phyloP scores from a whole-genome alignment of 768 basidiomycete species.

The Pleurotus platypus region DNA sequence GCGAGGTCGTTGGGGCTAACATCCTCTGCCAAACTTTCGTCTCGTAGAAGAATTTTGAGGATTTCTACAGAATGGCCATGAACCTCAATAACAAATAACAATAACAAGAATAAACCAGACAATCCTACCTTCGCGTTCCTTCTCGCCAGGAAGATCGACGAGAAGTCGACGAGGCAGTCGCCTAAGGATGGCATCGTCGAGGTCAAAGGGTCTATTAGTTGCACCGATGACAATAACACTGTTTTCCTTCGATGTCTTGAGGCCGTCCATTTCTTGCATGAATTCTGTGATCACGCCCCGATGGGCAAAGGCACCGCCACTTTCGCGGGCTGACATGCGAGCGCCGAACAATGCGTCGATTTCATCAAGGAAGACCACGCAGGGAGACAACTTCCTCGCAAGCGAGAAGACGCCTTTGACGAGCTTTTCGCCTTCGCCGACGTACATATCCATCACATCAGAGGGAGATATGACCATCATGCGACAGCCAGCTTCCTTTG shows the following conservation, averaged over 20 bases:
- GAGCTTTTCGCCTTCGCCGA: conserved; percentile 86
- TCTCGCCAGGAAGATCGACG: conserved; percentile 85
- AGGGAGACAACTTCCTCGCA: conserved; percentile 82
- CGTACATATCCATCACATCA: conserved; percentile 97
- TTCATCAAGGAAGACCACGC: conserved; percentile 93
- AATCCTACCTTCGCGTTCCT: conserved; percentile 76
- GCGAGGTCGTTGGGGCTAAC: conserved; percentile 60
- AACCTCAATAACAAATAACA: neutral
- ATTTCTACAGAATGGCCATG: conserved; percentile 54
- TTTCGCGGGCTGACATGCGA: conserved; percentile 70
- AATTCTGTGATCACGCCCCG: conserved; percentile 88
- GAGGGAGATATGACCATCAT: conserved; percentile 91
- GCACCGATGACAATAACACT: conserved; percentile 91
- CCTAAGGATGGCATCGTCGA: conserved; percentile 89
- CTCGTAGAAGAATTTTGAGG: conserved; percentile 80
- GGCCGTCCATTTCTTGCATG: conserved; percentile 96
- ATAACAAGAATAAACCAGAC: neutral
- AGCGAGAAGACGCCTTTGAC: conserved; percentile 87
- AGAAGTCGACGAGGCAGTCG: conserved; percentile 83
- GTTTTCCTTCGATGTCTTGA: conserved; percentile 75
- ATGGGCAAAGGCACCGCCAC: conserved; percentile 79
- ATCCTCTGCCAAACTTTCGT: conserved; percentile 67
- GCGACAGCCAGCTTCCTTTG: conserved; percentile 89
- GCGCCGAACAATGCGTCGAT: conserved; percentile 92
- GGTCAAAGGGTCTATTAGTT: conserved; percentile 87